phyloP scores from a whole-genome alignment of 345 rosid species.

The Eucalyptus curtisii region DNA sequence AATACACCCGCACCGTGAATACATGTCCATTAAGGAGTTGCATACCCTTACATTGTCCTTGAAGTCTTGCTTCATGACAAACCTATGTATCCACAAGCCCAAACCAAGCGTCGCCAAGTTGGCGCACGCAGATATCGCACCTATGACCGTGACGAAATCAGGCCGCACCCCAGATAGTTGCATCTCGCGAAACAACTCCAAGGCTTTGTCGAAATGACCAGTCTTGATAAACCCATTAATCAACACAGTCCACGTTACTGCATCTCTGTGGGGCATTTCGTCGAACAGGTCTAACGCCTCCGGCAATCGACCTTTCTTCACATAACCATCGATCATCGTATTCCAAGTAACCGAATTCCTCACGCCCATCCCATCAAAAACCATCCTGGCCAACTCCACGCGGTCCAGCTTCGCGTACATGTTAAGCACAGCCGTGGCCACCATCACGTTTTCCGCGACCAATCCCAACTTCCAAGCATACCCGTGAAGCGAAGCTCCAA shows the following conservation, averaged over 20 bases:
- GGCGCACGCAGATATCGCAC: slow-evolving; percentile 56
- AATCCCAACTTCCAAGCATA: slow-evolving; percentile 49
- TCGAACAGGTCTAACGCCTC: slow-evolving; percentile 42
- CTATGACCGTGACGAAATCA: slow-evolving; percentile 44
- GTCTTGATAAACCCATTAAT: slow-evolving; percentile 55
- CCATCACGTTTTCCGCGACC: slow-evolving; percentile 33
- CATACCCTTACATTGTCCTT: slow-evolving; percentile 31
- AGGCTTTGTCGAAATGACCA: slow-evolving; percentile 37
- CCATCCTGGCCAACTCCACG: slow-evolving; percentile 30
- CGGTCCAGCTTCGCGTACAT: slow-evolving; percentile 47
- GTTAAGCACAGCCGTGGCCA: slow-evolving; percentile 55
- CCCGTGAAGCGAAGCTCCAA: slow-evolving; percentile 50
- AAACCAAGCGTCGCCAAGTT: slow-evolving; percentile 40
- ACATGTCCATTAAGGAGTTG: slow-evolving; percentile 61
- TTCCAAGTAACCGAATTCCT: slow-evolving; percentile 60
- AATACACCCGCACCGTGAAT: slow-evolving; percentile 65
- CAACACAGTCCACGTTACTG: slow-evolving; percentile 68
- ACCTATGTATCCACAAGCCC: slow-evolving; percentile 50
- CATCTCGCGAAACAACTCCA: slow-evolving; percentile 58
- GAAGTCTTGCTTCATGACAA: slow-evolving; percentile 25
- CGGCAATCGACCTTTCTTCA: slow-evolving; percentile 24
- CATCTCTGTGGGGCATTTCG: slow-evolving; percentile 43
- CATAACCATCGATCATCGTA: slow-evolving; percentile 60
- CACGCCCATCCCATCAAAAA: slow-evolving; percentile 38
- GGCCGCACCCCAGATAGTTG: slow-evolving; percentile 36